These are phyloP conservation scores for Meredithiella fracta DNA, from an alignment of 2,329 filamentous ascomycete species.

Conservation along the genomic window DNA sequence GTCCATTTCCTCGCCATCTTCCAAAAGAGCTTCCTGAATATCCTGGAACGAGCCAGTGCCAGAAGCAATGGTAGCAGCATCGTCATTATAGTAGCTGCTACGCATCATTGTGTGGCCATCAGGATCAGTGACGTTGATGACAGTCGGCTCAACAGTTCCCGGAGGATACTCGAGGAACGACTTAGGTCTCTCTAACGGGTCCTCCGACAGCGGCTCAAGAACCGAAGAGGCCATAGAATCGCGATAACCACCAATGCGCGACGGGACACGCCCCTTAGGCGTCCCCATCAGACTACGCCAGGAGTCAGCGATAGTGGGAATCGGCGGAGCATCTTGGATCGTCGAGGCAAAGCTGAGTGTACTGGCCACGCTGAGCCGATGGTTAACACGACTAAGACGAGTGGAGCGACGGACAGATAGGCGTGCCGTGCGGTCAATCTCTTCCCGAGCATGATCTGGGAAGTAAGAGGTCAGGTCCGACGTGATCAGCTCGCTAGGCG, in stretches of 20 bases:
- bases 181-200: conserved; percentile 70
- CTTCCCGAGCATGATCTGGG: conserved; percentile 81
- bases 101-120: conserved; percentile 48
- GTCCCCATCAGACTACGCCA: conserved; percentile 46
- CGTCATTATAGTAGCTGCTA: conserved; percentile 63
- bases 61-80: conserved; percentile 33
- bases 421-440: conserved; percentile 89
- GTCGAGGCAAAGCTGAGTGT: conserved; percentile 87
- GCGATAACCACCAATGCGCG: conserved; percentile 47
- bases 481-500: conserved; percentile 92
- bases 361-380: conserved; percentile 82
- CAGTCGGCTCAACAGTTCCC: conserved; percentile 49
- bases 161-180: conserved; percentile 86
- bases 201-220: conserved; percentile 79
- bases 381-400: conserved; percentile 80
- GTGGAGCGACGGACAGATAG: conserved; percentile 83
- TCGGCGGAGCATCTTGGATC: conserved; percentile 79
- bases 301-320: conserved; percentile 86
- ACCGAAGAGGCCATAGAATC: conserved; percentile 82
- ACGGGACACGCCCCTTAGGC: conserved; percentile 24
- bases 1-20: conserved; percentile 83
- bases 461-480: conserved; percentile 95
- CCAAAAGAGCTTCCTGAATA: conserved; percentile 66
- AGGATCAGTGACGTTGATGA: conserved; percentile 60
- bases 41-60: conserved; percentile 63